A percentile compares a stretch with the other conserved stretches of the same genome.
phyloP scores from a whole-genome alignment of 2,329 filamentous ascomycete genomes.

The Coniosporium tulheliwenetii region DNA sequence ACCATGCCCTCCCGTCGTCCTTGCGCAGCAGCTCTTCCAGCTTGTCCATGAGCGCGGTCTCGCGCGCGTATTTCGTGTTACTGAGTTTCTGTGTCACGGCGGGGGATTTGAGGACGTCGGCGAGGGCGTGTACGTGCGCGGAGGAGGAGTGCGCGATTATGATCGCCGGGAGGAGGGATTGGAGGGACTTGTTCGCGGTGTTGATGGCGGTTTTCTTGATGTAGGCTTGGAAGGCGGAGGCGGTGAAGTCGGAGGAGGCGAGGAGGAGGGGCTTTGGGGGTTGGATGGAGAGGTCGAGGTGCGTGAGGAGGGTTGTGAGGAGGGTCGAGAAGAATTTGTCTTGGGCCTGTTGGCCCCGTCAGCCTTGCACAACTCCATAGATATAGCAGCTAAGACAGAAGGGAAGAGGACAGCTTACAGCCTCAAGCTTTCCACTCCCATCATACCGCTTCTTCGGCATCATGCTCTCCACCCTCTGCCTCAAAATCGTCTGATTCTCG shows the following conservation, averaged over 20 bases:
- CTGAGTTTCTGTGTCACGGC: slow-evolving; percentile 64
- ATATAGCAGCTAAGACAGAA: too few relatives aligned
- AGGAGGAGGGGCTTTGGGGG: slow-evolving; percentile 57
- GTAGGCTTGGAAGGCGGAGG: slow-evolving; percentile 63
- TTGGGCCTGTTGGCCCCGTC: slow-evolving; percentile 19
- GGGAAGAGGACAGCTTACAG: too few relatives aligned
- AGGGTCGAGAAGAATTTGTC: slow-evolving; percentile 62
- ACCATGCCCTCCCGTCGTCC: slow-evolving; percentile 83
- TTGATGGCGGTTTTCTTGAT: slow-evolving; percentile 45
- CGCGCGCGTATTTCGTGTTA: slow-evolving; percentile 75
- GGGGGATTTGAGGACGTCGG: slow-evolving; percentile 70
- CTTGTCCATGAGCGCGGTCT: slow-evolving; percentile 71
- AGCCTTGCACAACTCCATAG: too few relatives aligned
- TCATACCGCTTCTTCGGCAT: slow-evolving; percentile 54
- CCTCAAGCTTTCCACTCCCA: slow-evolving; percentile 42
- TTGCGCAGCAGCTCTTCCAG: slow-evolving; percentile 64
- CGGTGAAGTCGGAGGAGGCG: slow-evolving; percentile 80
- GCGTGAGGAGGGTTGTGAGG: slow-evolving; percentile 58
- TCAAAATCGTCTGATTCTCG: slow-evolving; percentile 61
- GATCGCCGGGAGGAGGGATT: slow-evolving; percentile 44
- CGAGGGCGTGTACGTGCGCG: slow-evolving; percentile 73
- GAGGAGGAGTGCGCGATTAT: slow-evolving; percentile 70
- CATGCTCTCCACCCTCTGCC: slow-evolving; percentile 50
- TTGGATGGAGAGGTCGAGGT: slow-evolving; percentile 50
- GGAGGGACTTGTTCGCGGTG: slow-evolving; percentile 58